Base-by-base conservation (phyloP, 1,284 basidiomycete species). In the Moesziomyces antarcticus region DNA sequence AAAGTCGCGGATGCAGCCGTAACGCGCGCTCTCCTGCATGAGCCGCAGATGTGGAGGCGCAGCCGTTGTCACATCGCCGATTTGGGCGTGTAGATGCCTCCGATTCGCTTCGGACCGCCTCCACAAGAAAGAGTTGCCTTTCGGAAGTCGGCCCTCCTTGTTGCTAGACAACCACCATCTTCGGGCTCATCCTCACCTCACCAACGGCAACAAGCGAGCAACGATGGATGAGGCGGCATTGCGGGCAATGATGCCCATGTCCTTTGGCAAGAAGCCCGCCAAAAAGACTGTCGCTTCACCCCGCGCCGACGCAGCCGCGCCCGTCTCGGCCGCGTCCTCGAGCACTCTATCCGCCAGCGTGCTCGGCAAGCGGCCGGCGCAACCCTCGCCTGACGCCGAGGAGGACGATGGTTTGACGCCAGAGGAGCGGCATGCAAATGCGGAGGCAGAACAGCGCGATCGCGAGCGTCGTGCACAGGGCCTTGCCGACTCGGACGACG, bases 221-320 rank as follows among this genome's bases (percentile, higher is more conserved):
- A 72, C 11, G 41, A 82, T 82, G 81, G 82, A 83, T 60, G 82
- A 83, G 50, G 75, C 64, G 16, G 78, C 81, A 10, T 49, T 83
- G 27, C 57, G 81, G 21, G 78, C 82, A 1, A 80, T 83, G 78
- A 78, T 83, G 78, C 77, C 80, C 4, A 65, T 55, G 42, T 65
- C 73, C 22, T 82, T 82, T 27, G 81, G 81, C 41, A 70, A 61
- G 67, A 51, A 48, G 18, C 14, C 50, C n/a, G 54, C 25, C 20
- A 50, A 45, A 3, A 64, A 55, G 6, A 6, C 37, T 0, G 4
- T 16, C 18, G 37, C 37, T 40, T 16, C 37, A 8, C 4, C 37
- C 1, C 37, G 5, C 16, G 25, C 5, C 21, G 46, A 33, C 7
- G 2, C 42, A 6, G 18, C 30, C 10, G 40, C 20, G n/a, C 3